Percentiles rank a stretch among this genome's conserved stretches.
These are phyloP conservation scores for Malus orientalis DNA, from an alignment of 306 rosid genomes.

Conservation along the genomic window DNA sequence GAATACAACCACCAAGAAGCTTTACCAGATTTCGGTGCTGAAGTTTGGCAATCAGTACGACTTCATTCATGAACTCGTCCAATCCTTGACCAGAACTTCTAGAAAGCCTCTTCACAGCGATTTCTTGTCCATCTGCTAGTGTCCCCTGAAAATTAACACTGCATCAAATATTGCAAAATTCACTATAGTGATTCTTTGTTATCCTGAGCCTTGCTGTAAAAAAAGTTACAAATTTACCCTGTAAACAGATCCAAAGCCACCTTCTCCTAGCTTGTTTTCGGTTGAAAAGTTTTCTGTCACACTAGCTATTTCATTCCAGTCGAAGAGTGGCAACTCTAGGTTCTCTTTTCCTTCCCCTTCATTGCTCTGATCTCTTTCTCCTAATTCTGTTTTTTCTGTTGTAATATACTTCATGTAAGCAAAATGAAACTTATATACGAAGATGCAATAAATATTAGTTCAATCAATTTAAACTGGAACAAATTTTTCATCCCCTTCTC, in stretches of 20 bases:
- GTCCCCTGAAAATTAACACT: constrained; percentile 36
- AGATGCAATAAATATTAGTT: background rate
- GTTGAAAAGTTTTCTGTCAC: constrained; percentile 45
- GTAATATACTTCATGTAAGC: background rate
- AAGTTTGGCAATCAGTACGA: constrained; percentile 47
- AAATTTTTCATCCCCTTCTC: too few species aligned
- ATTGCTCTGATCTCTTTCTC: background rate
- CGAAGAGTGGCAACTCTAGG: constrained; percentile 38
- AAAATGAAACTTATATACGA: background rate
- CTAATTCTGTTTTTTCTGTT: background rate
- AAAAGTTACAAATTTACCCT: constrained; percentile 14
- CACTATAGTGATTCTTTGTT: background rate
- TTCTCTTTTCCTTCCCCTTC: constrained; percentile 20
- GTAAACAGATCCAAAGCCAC: constrained; percentile 65
- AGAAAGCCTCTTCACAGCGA: constrained; percentile 42
- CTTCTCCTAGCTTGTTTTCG: constrained; percentile 42
- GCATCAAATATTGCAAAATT: background rate
- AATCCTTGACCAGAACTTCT: constrained; percentile 44
- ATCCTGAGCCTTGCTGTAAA: background rate
- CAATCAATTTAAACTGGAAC: background rate
- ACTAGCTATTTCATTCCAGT: constrained; percentile 17
- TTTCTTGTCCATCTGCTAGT: constrained; percentile 35
- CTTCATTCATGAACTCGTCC: constrained; percentile 55
- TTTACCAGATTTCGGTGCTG: constrained; percentile 65
- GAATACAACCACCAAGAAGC: constrained; percentile 14